Evolutionary conservation across 306 rosid species (phyloP).

Genomic region (Macrotyloma uniflorum): DNA sequence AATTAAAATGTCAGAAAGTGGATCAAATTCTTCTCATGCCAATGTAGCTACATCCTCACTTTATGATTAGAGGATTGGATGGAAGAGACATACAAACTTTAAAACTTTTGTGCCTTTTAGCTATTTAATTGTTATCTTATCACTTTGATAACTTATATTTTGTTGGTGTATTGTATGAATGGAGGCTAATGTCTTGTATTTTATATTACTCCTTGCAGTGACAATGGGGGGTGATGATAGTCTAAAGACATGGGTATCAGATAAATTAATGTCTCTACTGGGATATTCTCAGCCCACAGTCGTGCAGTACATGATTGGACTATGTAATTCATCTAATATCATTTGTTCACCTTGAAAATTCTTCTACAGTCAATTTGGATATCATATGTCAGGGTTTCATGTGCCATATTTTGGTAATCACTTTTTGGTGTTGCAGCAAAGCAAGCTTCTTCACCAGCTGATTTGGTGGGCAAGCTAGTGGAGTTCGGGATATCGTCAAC

Average conservation of each 20-base stretch:
- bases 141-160: too few relatives aligned
- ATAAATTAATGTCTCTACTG: constrained; percentile 66
- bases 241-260: constrained; percentile 84
- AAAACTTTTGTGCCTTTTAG: too few relatives aligned
- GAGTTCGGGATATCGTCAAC: constrained; percentile 65
- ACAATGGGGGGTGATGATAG: constrained; percentile 64
- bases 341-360: constrained; percentile 1
- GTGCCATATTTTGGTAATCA: constrained; percentile 22
- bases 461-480: constrained; percentile 60
- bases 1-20: too few relatives aligned
- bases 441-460: constrained; percentile 75
- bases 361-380: constrained; percentile 31
- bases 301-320: constrained; percentile 77
- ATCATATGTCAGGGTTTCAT: neutral
- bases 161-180: too few relatives aligned
- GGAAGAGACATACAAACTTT: too few relatives aligned
- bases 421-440: constrained; percentile 61
- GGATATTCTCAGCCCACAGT: constrained; percentile 82
- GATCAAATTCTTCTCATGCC: too few relatives aligned
- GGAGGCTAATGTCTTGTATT: constrained; percentile 26
- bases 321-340: constrained; percentile 53
- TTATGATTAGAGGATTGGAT: too few relatives aligned
- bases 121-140: too few relatives aligned
- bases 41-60: too few relatives aligned
- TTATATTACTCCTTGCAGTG: constrained; percentile 35